Percentiles rank a stretch among this genome's conserved stretches.
phyloP scores from a whole-genome alignment of 73 alveolate genomes.

The Blepharisma stoltei region DNA sequence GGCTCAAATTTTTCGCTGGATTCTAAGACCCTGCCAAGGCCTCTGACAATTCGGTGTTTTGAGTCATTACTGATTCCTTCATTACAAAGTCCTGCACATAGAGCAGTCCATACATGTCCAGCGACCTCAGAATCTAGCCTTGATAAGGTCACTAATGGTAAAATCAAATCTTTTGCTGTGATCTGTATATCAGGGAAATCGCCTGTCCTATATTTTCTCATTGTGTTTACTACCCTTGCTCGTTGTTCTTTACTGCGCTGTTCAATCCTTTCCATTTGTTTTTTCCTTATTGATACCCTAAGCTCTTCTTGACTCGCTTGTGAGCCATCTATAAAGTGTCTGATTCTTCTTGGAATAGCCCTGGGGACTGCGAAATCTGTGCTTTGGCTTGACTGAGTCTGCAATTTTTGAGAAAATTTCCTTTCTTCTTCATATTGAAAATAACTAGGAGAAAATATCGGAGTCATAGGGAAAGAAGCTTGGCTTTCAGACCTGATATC shows the following conservation, averaged over 20 bases:
- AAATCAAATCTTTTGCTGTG: constrained; percentile 62
- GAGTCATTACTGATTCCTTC: constrained; percentile 44
- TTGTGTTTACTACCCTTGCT: constrained; percentile 59
- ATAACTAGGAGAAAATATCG: constrained; percentile 44
- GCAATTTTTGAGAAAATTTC: background rate
- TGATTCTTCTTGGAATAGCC: constrained; percentile 44
- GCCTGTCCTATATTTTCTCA: constrained; percentile 82
- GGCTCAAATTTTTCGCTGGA: constrained; percentile 53
- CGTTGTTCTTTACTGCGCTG: constrained; percentile 60
- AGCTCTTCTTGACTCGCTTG: constrained; percentile 49
- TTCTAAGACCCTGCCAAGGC: constrained; percentile 54
- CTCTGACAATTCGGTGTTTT: constrained; percentile 57
- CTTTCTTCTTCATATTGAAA: constrained; percentile 6
- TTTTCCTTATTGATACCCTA: constrained; percentile 53
- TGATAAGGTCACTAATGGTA: constrained; percentile 70
- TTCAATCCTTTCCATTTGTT: constrained; percentile 63
- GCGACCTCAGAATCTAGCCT: constrained; percentile 69
- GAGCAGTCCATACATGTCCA: constrained; percentile 66
- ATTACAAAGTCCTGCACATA: constrained; percentile 60
- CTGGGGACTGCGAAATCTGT: too few species aligned
- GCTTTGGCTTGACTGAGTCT: background rate
- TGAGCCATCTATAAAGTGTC: constrained; percentile 77
- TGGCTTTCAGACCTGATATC: constrained; percentile 18
- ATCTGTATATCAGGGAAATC: constrained; percentile 89
- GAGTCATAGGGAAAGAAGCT: constrained; percentile 52